Evolutionary conservation across 2,329 filamentous ascomycete species (phyloP), one percentile per base, ranked within the genome.

Genomic region (Ophiostoma sp.): DNA sequence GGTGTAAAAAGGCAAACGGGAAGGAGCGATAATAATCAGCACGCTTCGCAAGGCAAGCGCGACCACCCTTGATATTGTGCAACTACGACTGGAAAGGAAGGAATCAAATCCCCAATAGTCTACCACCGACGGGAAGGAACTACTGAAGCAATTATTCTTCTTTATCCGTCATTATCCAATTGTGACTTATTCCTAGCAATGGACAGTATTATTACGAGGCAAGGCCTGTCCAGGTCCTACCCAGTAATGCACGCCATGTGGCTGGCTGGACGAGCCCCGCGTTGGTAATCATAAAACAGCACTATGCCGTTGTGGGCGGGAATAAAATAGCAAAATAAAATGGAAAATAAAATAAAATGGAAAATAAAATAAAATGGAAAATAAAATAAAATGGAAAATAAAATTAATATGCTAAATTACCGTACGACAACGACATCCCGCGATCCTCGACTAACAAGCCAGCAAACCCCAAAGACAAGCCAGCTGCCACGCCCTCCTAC

Each of bases 241-340:
- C 18, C 49, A 55, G 49, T 55, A 55, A 55, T 55, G 8, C 49
- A 11, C 18, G 14, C 49, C 16, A 27, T 55, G n/a, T 55, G 49
- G 49, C 49, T 55, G 49, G 49, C 49, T 55, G 49, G 47, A 9
- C 8, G 49, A 27, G 49, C 49, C 49, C 49, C 49, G 49, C 49
- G 49, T 12, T 45, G 42, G 42, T 27, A 27, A 27, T 27, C 27
- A 27, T 27, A 27, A 8, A 11, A 11, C 49, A 55, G 49, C 49
- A n/a, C 18, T 52, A 3, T 27, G 6, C 49, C 3, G 7, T 27
- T 27, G 5, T n/a, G 49, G 7, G 8, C 8, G 9, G 27, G 11
- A 55, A 27, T 27, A 11, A 27, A 55, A 55, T 55, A 55, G 49
- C 49, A 55, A 55, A 55, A 55, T 55, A 55, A 55, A 55, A 27